phyloP scores from a whole-genome alignment of 257 asterid species.

The Solanum neorickii region DNA sequence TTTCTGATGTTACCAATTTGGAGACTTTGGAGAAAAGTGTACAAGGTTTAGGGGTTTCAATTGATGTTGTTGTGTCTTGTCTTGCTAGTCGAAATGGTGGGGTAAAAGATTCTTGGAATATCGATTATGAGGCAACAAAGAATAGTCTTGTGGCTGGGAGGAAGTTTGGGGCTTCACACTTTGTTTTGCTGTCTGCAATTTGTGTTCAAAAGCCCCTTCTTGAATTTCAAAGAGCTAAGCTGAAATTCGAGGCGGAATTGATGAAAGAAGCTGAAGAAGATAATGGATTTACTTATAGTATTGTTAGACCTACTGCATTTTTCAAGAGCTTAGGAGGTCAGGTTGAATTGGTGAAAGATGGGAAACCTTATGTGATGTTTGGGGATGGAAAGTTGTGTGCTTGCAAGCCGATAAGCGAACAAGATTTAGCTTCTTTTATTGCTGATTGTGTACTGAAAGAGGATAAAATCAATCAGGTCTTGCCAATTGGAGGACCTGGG shows the following conservation, averaged over 20 bases:
- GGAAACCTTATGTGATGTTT: conserved; percentile 97
- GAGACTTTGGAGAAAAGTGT: conserved; percentile 45
- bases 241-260: conserved; percentile 76
- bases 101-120: conserved; percentile 82
- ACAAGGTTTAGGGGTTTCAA: conserved; percentile 29
- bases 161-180: conserved; percentile 77
- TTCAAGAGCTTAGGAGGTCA: conserved; percentile 98
- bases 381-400: conserved; percentile 90
- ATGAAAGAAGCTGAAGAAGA: conserved; percentile 38
- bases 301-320: conserved; percentile 94
- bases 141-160: conserved; percentile 74
- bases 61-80: conserved; percentile 92
- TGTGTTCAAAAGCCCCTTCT: conserved; percentile 98
- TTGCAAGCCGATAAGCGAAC: conserved; percentile 90
- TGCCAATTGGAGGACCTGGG: conserved; percentile 91
- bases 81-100: conserved; percentile 95
- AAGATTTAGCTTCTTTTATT: conserved; percentile 71
- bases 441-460: conserved; percentile 64
- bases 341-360: conserved; percentile 81
- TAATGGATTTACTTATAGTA: conserved; percentile 51
- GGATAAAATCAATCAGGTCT: conserved; percentile 39
- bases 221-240: conserved; percentile 89
- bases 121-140: conserved; percentile 87
- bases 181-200: conserved; percentile 80
- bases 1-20: conserved; percentile 68